Conservation (phyloP, 2,329 filamentous ascomycete species). For the Apiospora arundinis region DNA sequence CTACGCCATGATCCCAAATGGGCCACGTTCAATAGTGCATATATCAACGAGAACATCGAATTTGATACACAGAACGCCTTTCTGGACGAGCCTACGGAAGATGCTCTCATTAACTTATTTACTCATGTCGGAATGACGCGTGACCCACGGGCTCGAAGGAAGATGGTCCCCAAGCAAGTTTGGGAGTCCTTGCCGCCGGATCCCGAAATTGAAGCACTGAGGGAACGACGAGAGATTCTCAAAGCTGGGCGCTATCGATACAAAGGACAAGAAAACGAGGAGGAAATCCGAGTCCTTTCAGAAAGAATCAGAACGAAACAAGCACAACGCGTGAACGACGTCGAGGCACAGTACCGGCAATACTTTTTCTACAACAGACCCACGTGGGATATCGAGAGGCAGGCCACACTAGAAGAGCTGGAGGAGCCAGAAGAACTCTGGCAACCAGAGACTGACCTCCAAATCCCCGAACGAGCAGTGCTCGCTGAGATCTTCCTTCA, state of each 20-base stretch:
- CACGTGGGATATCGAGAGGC: conserved; percentile 38
- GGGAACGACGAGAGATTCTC: conserved; percentile 31
- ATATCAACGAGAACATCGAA: conserved; percentile 38
- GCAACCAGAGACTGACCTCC: conserved; percentile 27
- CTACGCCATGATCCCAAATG: conserved; percentile 38
- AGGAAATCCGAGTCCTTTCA: conserved; percentile 34
- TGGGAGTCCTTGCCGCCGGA: conserved; percentile 34
- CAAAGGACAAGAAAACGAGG: conserved; percentile 31
- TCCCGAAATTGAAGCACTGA: conserved; percentile 35
- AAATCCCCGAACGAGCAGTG: conserved; percentile 28
- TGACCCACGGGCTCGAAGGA: conserved; percentile 34
- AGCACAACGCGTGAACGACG: conserved; percentile 27
- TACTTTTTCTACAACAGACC: conserved; percentile 38
- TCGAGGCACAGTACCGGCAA: conserved; percentile 34
- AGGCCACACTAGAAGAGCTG: conserved; percentile 29
- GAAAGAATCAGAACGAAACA: conserved; percentile 33
- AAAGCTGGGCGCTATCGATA: conserved; percentile 37
- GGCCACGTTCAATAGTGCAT: conserved; percentile 36
- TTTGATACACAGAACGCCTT: conserved; percentile 40
- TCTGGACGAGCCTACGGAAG: conserved; percentile 33
- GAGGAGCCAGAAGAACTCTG: conserved; percentile 27
- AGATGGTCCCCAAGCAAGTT: conserved; percentile 41
- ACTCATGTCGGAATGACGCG: conserved; percentile 35
- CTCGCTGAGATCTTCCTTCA: conserved; percentile 28
- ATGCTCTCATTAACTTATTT: conserved; percentile 31